Percentiles rank a stretch among this genome's conserved stretches.
phyloP scores from a whole-genome alignment of 2,329 filamentous ascomycete genomes.

The Talaromyces rugulosus region DNA sequence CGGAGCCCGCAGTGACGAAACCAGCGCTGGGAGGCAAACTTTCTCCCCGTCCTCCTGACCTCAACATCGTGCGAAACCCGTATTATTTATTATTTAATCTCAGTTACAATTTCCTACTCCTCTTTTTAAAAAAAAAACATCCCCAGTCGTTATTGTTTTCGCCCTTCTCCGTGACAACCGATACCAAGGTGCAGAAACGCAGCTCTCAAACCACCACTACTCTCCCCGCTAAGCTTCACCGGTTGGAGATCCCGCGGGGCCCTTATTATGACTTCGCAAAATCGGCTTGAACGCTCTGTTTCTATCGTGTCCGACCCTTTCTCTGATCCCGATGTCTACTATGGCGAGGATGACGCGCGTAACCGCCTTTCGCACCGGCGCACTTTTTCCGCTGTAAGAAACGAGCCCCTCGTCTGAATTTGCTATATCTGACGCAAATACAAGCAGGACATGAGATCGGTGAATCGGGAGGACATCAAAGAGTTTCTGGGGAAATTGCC shows the following conservation, averaged over 20 bases:
- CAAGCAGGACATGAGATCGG: conserved; percentile 31
- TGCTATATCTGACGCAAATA: conserved; percentile 5
- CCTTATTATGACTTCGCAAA: conserved; percentile 37
- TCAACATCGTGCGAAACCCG: background rate
- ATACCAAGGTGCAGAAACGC: background rate
- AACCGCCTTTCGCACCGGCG: conserved; percentile 46
- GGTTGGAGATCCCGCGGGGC: background rate
- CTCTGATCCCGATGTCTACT: conserved; percentile 57
- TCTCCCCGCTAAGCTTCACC: background rate
- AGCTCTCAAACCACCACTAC: background rate
- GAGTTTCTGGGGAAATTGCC: conserved; percentile 30
- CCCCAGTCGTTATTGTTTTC: background rate
- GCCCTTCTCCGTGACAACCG: background rate
- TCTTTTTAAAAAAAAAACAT: too few species aligned
- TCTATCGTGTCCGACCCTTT: conserved; percentile 51
- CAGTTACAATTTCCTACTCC: background rate
- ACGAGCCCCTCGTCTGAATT: conserved; percentile 4
- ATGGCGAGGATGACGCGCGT: conserved; percentile 49
- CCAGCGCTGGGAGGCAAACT: conserved; percentile 13
- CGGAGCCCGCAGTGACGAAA: background rate
- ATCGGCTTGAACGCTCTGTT: conserved; percentile 19
- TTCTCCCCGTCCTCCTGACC: conserved; percentile 16
- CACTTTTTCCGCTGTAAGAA: conserved; percentile 54
- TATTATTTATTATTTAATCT: background rate
- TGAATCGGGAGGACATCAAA: conserved; percentile 33